phyloP scores from a whole-genome alignment of 306 rosid species.

The Inga leiocalycina region DNA sequence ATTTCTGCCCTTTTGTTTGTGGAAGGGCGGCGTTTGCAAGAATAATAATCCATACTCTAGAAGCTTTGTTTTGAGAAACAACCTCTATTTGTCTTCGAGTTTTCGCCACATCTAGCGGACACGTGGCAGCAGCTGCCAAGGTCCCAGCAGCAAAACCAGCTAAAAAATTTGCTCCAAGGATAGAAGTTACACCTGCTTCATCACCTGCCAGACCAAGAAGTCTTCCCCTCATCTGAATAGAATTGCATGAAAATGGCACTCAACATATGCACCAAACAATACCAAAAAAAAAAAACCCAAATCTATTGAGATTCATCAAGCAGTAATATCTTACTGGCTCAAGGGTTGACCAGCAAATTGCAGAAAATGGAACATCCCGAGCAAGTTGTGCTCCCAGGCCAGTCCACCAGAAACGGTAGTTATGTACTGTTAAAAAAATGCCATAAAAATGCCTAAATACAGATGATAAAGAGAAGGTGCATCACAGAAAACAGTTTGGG shows the following conservation, averaged over 20 bases:
- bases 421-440: slow-evolving; percentile 52
- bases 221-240: slow-evolving; percentile 64
- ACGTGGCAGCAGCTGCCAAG: slow-evolving; percentile 86
- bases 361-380: slow-evolving; percentile 97
- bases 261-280: slow-evolving; percentile 33
- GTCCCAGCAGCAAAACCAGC: slow-evolving; percentile 92
- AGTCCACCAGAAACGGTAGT: slow-evolving; percentile 82
- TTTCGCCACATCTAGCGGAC: slow-evolving; percentile 96
- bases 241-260: slow-evolving; percentile 27
- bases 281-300: slow-evolving; percentile 22
- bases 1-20: slow-evolving; percentile 8
- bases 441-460: not conserved
- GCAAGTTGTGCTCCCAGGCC: slow-evolving; percentile 98
- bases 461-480: slow-evolving; percentile 21
- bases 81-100: slow-evolving; percentile 96
- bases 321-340: slow-evolving; percentile 72
- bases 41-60: slow-evolving; percentile 4
- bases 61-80: slow-evolving; percentile 34
- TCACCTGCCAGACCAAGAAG: slow-evolving; percentile 65
- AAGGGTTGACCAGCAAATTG: slow-evolving; percentile 94
- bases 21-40: not conserved
- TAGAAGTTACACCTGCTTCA: slow-evolving; percentile 52
- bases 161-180: slow-evolving; percentile 82
- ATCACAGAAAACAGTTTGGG: slow-evolving; percentile 13
- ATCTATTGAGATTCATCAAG: not conserved